Conservation (phyloP, 2,329 filamentous ascomycete genomes). For the Hymenoscyphus infarciens region DNA sequence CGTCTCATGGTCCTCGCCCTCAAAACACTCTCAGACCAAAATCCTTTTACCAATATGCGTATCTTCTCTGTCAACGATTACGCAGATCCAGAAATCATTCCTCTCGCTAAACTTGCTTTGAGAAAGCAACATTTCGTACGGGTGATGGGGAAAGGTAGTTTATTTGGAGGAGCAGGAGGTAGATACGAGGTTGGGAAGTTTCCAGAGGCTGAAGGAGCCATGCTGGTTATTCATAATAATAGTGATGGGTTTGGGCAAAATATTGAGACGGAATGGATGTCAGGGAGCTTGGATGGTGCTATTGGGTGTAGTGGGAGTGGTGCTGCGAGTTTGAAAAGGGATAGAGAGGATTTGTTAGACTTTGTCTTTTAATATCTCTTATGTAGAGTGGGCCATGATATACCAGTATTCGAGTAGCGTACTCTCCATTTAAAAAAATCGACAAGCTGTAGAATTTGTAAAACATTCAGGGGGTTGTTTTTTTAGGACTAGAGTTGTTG, state of each 20-base stretch:
- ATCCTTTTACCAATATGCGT: slow-evolving; percentile 24
- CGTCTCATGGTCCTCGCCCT: slow-evolving; percentile 25
- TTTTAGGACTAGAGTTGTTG: too few relatives aligned
- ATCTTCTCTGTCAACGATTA: slow-evolving; percentile 31
- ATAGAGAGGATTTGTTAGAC: slow-evolving; percentile 25
- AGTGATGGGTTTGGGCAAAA: slow-evolving; percentile 34
- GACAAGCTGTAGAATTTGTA: too few relatives aligned
- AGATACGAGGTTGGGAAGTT: slow-evolving; percentile 16
- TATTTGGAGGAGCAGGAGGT: slow-evolving; percentile 23
- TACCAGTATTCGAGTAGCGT: too few relatives aligned
- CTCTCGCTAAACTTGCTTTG: slow-evolving; percentile 15
- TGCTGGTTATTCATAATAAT: slow-evolving; percentile 33
- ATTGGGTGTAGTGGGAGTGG: slow-evolving; percentile 29
- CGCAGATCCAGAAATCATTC: slow-evolving; percentile 12
- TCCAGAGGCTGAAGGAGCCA: slow-evolving; percentile 14
- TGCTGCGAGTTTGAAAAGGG: slow-evolving; percentile 28
- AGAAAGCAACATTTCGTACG: slow-evolving; percentile 17
- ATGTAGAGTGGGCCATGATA: too few relatives aligned
- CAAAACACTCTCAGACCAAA: slow-evolving; percentile 19
- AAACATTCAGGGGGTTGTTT: too few relatives aligned
- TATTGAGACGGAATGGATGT: slow-evolving; percentile 28
- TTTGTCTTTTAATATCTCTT: slow-evolving; percentile 16
- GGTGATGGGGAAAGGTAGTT: slow-evolving; percentile 19
- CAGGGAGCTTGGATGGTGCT: slow-evolving; percentile 32
- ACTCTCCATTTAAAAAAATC: background rate